Conservation (phyloP, 2,329 filamentous ascomycete genomes). For the Penicillium vulpinum region DNA sequence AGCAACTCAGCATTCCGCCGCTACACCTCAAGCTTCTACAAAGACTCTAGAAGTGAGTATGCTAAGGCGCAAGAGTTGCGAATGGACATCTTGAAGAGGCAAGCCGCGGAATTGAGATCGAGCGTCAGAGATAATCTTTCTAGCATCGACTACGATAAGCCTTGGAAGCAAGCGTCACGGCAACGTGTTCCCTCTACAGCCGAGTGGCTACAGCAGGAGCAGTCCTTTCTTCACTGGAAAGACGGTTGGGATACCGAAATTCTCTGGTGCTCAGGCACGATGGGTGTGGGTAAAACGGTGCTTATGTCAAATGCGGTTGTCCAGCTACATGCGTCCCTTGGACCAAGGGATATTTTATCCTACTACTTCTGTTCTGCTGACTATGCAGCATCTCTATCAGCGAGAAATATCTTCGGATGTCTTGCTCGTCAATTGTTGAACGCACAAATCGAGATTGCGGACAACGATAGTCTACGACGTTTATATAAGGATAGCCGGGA, state of each 20-base stretch:
- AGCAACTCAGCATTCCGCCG: background rate
- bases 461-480: no score
- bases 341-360: no score
- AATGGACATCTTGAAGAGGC: background rate
- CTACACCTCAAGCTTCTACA: background rate
- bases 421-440: no score
- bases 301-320: no score
- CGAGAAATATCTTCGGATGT: no score
- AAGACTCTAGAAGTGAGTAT: background rate
- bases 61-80: slow-evolving; percentile 1
- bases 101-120: slow-evolving; percentile 7
- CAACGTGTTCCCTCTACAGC: slow-evolving; percentile 12
- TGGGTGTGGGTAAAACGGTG: slow-evolving; percentile 7
- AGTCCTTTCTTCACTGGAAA: slow-evolving; percentile 15
- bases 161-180: slow-evolving; percentile 18
- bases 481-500: no score
- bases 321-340: no score
- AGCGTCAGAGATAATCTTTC: slow-evolving; percentile 10
- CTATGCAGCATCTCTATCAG: no score
- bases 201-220: slow-evolving; percentile 10
- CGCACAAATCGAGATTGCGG: no score
- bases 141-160: slow-evolving; percentile 12
- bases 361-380: no score
- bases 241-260: background rate
- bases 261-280: slow-evolving; percentile 21